Conservation (phyloP, 352 stramenopile species). For the Achlya hypogyna region DNA sequence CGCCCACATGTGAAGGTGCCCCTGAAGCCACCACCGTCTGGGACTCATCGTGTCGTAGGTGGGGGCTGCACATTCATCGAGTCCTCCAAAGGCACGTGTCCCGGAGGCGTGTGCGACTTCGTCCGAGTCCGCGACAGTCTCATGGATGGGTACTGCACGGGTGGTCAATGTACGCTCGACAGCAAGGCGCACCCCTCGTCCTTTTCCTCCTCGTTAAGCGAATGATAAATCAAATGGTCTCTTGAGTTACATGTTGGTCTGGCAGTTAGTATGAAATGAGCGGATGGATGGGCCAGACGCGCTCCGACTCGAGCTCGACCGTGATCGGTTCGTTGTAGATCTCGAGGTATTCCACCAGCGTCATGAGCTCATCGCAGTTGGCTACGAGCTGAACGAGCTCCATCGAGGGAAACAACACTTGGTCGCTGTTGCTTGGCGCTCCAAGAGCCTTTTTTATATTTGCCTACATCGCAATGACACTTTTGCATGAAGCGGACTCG, state of each 20-base stretch:
- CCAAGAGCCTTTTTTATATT: slow-evolving; percentile 9
- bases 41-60: background rate
- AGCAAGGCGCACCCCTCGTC: slow-evolving; percentile 33
- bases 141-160: slow-evolving; percentile 42
- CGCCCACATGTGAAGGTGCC: slow-evolving; percentile 33
- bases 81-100: slow-evolving; percentile 28
- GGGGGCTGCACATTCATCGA: slow-evolving; percentile 48
- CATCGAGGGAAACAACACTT: slow-evolving; percentile 45
- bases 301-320: slow-evolving; percentile 55
- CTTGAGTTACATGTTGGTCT: background rate
- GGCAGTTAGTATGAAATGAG: slow-evolving; percentile 48
- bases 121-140: slow-evolving; percentile 35
- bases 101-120: slow-evolving; percentile 46
- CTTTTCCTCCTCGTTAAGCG: slow-evolving; percentile 33
- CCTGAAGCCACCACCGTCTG: background rate
- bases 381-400: slow-evolving; percentile 49
- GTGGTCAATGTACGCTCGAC: slow-evolving; percentile 41
- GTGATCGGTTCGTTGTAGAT: slow-evolving; percentile 34
- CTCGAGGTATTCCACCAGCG: slow-evolving; percentile 41
- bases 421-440: slow-evolving; percentile 37
- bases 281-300: slow-evolving; percentile 62
- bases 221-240: slow-evolving; percentile 23
- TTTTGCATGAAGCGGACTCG: background rate
- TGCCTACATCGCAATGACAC: background rate
- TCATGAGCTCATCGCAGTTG: slow-evolving; percentile 51